These are phyloP conservation scores for Globisporangium paddicum DNA, from an alignment of 352 stramenopile species.

Conservation along the genomic window DNA sequence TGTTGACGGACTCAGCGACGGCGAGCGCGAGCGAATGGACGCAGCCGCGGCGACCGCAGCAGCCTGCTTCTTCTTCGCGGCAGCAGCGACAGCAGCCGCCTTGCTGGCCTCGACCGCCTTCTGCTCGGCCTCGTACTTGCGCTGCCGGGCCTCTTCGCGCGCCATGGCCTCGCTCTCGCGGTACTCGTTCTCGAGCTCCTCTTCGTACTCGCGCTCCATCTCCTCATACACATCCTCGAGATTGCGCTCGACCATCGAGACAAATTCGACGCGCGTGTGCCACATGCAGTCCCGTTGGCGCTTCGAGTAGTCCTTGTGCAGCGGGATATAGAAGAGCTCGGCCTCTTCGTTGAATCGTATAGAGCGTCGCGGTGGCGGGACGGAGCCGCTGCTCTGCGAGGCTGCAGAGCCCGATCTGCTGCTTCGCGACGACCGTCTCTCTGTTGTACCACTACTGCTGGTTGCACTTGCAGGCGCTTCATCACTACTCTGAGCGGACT, in stretches of 20 bases:
- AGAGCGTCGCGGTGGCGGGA: conserved; percentile 22
- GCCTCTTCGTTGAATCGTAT: conserved; percentile 74
- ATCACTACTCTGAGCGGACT: neutral
- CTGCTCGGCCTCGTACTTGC: conserved; percentile 31
- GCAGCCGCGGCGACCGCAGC: conserved; percentile 1
- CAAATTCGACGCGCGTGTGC: conserved; percentile 77
- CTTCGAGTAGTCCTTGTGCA: conserved; percentile 84
- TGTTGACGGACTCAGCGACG: conserved; percentile 28
- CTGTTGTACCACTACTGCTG: neutral
- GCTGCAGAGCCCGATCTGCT: conserved; percentile 5
- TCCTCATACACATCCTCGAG: conserved; percentile 84
- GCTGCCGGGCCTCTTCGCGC: conserved; percentile 56
- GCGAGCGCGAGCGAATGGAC: conserved; percentile 23
- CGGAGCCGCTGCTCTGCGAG: conserved; percentile 3
- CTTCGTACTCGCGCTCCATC: conserved; percentile 84
- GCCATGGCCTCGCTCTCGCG: conserved; percentile 72
- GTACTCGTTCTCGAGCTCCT: conserved; percentile 54
- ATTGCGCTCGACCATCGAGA: conserved; percentile 87
- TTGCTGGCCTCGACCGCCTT: conserved; percentile 13
- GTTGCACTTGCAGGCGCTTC: neutral
- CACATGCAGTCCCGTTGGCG: conserved; percentile 84
- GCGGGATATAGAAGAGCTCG: conserved; percentile 83
- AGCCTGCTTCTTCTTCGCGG: conserved; percentile 6
- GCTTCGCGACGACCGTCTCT: neutral
- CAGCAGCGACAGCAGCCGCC: neutral